Conservation (phyloP, 305 asterid genomes). For the Fraxinus velutina region DNA sequence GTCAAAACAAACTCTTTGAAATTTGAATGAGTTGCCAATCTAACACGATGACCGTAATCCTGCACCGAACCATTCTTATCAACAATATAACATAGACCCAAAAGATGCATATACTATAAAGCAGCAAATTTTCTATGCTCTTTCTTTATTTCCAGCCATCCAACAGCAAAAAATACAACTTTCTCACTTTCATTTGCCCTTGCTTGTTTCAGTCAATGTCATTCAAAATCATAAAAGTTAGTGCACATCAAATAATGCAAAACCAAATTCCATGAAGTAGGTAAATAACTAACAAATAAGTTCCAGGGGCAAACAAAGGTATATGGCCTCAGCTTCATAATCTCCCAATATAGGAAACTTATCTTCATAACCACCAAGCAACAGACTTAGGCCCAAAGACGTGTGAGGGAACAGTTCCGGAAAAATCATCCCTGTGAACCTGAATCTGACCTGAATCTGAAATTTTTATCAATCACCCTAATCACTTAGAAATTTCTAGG, state of each 20-base stretch:
- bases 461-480: background rate
- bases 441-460: background rate
- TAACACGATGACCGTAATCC: slow-evolving; percentile 94
- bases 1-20: slow-evolving; percentile 94
- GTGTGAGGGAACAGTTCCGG: background rate
- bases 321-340: background rate
- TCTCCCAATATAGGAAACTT: background rate
- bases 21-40: slow-evolving; percentile 95
- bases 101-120: slow-evolving; percentile 11
- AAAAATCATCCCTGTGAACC: background rate
- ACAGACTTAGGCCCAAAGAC: background rate
- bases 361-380: background rate
- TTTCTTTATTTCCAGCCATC: slow-evolving; percentile 1
- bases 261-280: background rate
- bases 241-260: slow-evolving; percentile 5
- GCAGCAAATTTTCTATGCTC: background rate
- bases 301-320: background rate
- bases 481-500: background rate
- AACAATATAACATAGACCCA: slow-evolving; percentile 25
- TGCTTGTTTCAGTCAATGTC: slow-evolving; percentile 11
- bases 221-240: slow-evolving; percentile 12
- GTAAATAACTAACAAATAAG: background rate
- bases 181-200: background rate
- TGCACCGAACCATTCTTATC: slow-evolving; percentile 50
- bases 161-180: slow-evolving; percentile 9